These are phyloP conservation scores for Fusarium paranaense DNA, from an alignment of 2,329 filamentous ascomycete genomes.

Conservation along the genomic window DNA sequence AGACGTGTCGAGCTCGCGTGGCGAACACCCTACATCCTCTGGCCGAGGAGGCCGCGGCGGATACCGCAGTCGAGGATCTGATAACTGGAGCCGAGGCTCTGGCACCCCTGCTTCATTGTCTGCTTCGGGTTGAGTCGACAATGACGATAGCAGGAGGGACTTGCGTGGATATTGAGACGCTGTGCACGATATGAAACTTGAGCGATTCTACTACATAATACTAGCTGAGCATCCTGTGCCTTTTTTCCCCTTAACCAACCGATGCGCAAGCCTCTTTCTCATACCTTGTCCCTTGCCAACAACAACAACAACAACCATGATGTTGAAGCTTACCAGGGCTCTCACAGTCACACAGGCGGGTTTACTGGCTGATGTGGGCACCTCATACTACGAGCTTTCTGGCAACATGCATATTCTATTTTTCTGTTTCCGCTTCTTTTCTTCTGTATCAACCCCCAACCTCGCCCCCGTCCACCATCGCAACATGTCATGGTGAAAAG, in stretches of 20 bases:
- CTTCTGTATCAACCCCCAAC: slow-evolving; percentile 19
- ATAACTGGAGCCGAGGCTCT: slow-evolving; percentile 55
- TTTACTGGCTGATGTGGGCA: slow-evolving; percentile 4
- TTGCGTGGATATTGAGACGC: slow-evolving; percentile 18
- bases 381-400: slow-evolving; percentile 1
- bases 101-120: slow-evolving; percentile 41
- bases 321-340: slow-evolving; percentile 5
- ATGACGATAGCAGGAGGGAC: slow-evolving; percentile 13
- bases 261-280: slow-evolving; percentile 11
- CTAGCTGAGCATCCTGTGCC: slow-evolving; percentile 33
- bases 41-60: slow-evolving; percentile 53
- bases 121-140: slow-evolving; percentile 31
- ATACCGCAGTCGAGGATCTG: slow-evolving; percentile 55
- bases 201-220: slow-evolving; percentile 36
- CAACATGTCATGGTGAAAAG: slow-evolving; percentile 14
- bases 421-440: slow-evolving; percentile 6
- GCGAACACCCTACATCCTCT: slow-evolving; percentile 40
- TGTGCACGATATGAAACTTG: slow-evolving; percentile 15
- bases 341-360: slow-evolving; percentile 10
- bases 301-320: background rate
- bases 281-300: slow-evolving; percentile 5
- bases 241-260: slow-evolving; percentile 3
- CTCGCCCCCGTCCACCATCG: slow-evolving; percentile 13
- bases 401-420: slow-evolving; percentile 6
- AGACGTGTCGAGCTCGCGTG: slow-evolving; percentile 47